Evolutionary conservation across 352 stramenopile species (phyloP), one percentile per base, ranked within the genome.

Genomic region (Phytophthora citrophthora): DNA sequence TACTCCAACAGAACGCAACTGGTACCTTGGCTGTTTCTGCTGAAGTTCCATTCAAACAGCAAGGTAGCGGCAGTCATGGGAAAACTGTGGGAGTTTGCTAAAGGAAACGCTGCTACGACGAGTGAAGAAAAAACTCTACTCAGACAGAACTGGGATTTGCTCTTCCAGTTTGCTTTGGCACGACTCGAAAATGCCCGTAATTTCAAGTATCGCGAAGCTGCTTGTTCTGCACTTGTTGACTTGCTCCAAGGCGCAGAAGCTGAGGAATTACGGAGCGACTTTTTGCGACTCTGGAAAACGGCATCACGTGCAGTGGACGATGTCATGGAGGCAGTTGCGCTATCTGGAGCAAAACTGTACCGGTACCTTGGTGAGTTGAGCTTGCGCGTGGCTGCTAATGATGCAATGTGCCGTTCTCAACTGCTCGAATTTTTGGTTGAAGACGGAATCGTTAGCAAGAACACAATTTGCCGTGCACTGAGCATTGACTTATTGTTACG

Each of bases 161-260:
- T 93, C 16, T 73, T 94, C 47, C 53, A 74, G 10, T 93, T 92
- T 56, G 48, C 86, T 29, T 53, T 95, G 26, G 53, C 62, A 5
- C 72, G 81, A 20, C 70, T 94, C 3, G 83, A 92, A 50, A 72
- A 73, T 38, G 86, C 79, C 10, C 74, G 82, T 2, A 91, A 95
- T 61, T 92, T 92, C 52, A 91, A 89, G 60, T 95, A 95, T 56
- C 84, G 86, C 20, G 84, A 93, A 66, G 86, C 86, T 7, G 79
- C 77, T 7, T 92, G 84, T 24, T 45, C 74, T 24, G 83, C 82
- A 4, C 58, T 95, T 13, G 54, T 89, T 31, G 84, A 92, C 45
- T 54, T 93, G 20, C 67, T 95, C 1, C 83, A 89, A 20, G 81
- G 81, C n/a, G 75, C 68, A 0, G 73, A 80, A 15, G 77, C 79